Conservation (phyloP, 2,329 filamentous ascomycete species). For the Thermothelomyces thermophilus region DNA sequence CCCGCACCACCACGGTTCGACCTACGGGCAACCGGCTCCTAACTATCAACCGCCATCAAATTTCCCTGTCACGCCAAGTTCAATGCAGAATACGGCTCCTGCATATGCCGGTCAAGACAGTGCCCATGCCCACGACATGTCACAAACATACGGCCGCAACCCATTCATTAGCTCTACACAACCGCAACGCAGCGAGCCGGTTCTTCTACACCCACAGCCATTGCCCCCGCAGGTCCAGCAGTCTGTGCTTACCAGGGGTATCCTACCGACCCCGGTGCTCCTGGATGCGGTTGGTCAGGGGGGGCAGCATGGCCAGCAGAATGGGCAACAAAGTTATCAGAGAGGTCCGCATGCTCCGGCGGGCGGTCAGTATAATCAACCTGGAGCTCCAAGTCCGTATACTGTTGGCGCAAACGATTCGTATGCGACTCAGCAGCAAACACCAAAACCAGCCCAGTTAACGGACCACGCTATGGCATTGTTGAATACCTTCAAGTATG, state of each 20-base stretch:
- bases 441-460: constrained; percentile 24
- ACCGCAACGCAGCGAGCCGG: constrained; percentile 27
- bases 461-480: constrained; percentile 33
- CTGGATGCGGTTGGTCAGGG: constrained; percentile 20
- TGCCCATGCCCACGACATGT: constrained; percentile 12
- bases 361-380: neutral
- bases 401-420: constrained; percentile 3
- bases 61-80: constrained; percentile 38
- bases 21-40: constrained; percentile 40
- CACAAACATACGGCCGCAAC: constrained; percentile 19
- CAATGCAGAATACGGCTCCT: constrained; percentile 21
- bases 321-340: constrained; percentile 1
- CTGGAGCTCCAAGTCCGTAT: neutral
- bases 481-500: constrained; percentile 36
- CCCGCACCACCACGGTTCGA: constrained; percentile 51
- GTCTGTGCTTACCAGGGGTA: constrained; percentile 41
- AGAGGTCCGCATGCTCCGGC: constrained; percentile 26
- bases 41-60: constrained; percentile 42
- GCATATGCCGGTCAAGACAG: constrained; percentile 21
- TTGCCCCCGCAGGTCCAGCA: constrained; percentile 51
- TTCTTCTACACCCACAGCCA: constrained; percentile 41
- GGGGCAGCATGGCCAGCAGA: neutral
- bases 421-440: constrained; percentile 23
- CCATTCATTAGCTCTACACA: constrained; percentile 21
- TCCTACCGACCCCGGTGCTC: constrained; percentile 32